Evolutionary conservation across 2,329 filamentous ascomycete genomes (phyloP), one percentile per base, ranked within the genome.

Genomic region (Septoria linicola): DNA sequence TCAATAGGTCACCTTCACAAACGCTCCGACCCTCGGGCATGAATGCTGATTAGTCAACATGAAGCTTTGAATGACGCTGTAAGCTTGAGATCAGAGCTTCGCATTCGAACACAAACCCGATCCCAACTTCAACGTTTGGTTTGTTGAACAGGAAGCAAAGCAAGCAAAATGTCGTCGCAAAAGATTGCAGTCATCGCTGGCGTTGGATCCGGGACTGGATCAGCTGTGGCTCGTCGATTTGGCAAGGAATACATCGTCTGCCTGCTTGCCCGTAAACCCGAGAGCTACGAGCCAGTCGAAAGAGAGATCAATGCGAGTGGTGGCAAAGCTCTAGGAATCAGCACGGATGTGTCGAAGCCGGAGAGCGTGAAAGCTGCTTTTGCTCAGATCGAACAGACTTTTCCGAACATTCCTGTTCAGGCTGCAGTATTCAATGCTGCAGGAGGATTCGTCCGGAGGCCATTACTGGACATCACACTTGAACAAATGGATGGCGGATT

Each of bases 341-440:
- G 79, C 4, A 78, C 86, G 1, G 84, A 88, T 60, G 76, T 84
- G 0, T 73, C 80, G 0, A 77, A 81, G 45, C 65, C 75, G 1
- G 64, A 70, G 14, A 80, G 77, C 27, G 70, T 87, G 0, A 73
- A 75, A 39, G 69, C 72, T 2, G 85, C 85, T 0, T 82, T 89
- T 49, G 73, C 81, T 13, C 66, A 74, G 27, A 83, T 89, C 62
- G 71, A 78, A 57, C 72, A 78, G 55, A 76, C 83, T 55, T 76
- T 85, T 35, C 75, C 78, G 0, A 73, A 72, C 1, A 73, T 46
- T 8, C 52, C 55, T 16, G 60, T 59, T 16, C 62, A 65, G 2
- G 85, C 84, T 0, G 86, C 85, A 2, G 70, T 90, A n/a, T 89
- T 82, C 73, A 89, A 89, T 58, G 84, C 83, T 20, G 77, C 75